Evolutionary conservation across 306 rosid genomes (phyloP), one percentile per base, ranked within the genome.

Genomic region (Albizia julibrissin): DNA sequence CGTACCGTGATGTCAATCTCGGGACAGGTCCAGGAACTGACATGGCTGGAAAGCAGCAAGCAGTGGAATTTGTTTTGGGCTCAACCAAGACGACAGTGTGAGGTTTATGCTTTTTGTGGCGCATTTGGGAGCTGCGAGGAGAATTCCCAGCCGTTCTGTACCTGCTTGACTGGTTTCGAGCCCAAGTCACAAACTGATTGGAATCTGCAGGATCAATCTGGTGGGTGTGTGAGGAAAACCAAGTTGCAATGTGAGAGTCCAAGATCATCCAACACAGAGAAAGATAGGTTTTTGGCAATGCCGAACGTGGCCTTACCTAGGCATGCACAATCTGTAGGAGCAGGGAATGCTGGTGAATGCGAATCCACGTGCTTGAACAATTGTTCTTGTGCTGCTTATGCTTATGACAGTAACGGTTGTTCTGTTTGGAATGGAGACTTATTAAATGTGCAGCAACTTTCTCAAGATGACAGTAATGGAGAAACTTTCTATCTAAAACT

Each of bases 311-410:
- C 39, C 12, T 75, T 87, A 71, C 94, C 92, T 15, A 83, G 65
- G 16, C 56, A 76, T 66, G 3, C 74, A 26, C 68, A 68, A 40
- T 58, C 86, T 59, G 70, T 70, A 10, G 33, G 26, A 12, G 91
- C 43, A n/a, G 87, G 76, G 76, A 78, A 11, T 83, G 31, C 3
- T 21, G 75, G 21, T 3, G 88, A 89, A 40, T 94, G 98, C 39
- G 85, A 79, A 78, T 79, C 91, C 34, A 26, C 2, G 1, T 92
- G 98, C 78, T 84, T 90, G 9, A 52, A 43, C 10, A 79, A 81
- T 52, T 84, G 94, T 73, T 79, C 86, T 59, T 94, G 97, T 82
- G 81, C 78, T 21, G 97, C 93, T 46, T 92, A 91, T 85, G 87
- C 93, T 62, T 86, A 78, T 72, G 80, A 75, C 49, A 54, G 15